A percentile compares a stretch with the other conserved stretches of the same genome.
Evolutionary conservation across 352 stramenopile species (phyloP).

Genomic region (Phytophthora palmivora): DNA sequence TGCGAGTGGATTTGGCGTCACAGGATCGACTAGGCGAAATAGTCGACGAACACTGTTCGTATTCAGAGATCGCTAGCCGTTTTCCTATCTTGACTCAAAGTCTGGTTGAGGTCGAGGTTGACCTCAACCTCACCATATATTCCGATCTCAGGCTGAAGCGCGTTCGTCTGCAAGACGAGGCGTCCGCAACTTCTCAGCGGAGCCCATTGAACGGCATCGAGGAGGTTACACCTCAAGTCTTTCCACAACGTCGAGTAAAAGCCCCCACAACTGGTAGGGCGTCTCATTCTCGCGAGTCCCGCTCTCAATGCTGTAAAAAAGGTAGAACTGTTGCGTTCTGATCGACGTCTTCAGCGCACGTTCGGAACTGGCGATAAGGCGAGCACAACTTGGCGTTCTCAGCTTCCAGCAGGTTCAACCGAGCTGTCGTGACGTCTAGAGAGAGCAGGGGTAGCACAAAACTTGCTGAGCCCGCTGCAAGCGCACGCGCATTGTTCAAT

Average conservation of each 20-base stretch:
- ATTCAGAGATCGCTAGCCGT: too few species aligned
- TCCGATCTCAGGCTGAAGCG: slow-evolving; percentile 7
- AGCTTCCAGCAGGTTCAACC: slow-evolving; percentile 2
- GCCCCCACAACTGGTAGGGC: too few species aligned
- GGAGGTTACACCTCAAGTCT: slow-evolving; percentile 13
- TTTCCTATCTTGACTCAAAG: too few species aligned
- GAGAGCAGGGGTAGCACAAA: slow-evolving; percentile 3
- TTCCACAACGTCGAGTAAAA: slow-evolving; percentile 9
- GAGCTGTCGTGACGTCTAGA: slow-evolving; percentile 2
- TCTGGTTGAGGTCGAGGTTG: too few species aligned
- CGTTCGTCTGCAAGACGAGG: slow-evolving; percentile 11
- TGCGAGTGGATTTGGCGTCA: too few species aligned
- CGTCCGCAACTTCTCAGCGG: background rate
- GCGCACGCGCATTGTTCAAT: slow-evolving; percentile 27
- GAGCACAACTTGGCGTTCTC: slow-evolving; percentile 12
- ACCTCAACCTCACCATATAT: slow-evolving; percentile 18
- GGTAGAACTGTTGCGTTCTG: slow-evolving; percentile 22
- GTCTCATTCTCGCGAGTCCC: too few species aligned
- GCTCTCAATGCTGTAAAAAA: background rate
- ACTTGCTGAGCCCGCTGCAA: slow-evolving; percentile 18
- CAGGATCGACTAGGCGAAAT: too few species aligned
- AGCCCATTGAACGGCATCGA: slow-evolving; percentile 12
- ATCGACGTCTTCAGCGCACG: slow-evolving; percentile 20
- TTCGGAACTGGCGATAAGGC: slow-evolving; percentile 32
- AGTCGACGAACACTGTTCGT: too few species aligned